Percentiles rank a stretch among this genome's conserved stretches.
Conservation (phyloP, 768 basidiomycete genomes). For the Tricholoma bakamatsutake region DNA sequence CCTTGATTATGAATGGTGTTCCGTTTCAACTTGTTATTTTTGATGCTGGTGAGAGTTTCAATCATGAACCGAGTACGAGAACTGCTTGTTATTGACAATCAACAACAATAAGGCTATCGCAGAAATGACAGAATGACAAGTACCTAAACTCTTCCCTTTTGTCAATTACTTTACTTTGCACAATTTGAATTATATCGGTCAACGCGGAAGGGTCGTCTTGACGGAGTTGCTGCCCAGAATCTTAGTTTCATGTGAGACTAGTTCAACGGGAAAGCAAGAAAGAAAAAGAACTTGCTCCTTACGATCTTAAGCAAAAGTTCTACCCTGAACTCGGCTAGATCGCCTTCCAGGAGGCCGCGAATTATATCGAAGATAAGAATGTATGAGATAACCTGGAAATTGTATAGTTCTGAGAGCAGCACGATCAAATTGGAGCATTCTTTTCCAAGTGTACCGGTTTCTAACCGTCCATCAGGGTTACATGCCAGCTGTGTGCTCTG, state of each 20-base stretch:
- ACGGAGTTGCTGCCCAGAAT: conserved; percentile 87
- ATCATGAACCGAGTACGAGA: conserved; percentile 94
- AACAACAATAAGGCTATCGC: conserved; percentile 1
- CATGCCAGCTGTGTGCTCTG: conserved; percentile 13
- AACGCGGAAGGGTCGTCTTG: conserved; percentile 89
- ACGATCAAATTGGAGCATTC: conserved; percentile 86
- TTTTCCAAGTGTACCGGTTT: conserved; percentile 55
- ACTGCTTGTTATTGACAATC: conserved; percentile 31
- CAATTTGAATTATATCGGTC: conserved; percentile 83
- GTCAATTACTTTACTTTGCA: conserved; percentile 63
- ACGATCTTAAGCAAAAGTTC: conserved; percentile 84
- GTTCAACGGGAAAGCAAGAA: not conserved
- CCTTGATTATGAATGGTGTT: conserved; percentile 62
- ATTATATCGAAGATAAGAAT: conserved; percentile 89
- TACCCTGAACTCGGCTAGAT: conserved; percentile 72
- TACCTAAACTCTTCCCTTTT: conserved; percentile 51
- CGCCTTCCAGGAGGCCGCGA: conserved; percentile 57
- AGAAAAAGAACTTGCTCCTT: conserved; percentile 48
- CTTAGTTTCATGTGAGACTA: conserved; percentile 33
- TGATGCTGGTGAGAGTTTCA: conserved; percentile 86
- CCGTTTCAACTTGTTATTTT: conserved; percentile 81
- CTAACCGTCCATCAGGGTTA: conserved; percentile 11
- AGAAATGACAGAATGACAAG: not conserved
- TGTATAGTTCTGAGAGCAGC: conserved; percentile 89
- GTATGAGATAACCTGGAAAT: conserved; percentile 90